Conservation (phyloP, 2,329 filamentous ascomycete genomes). For the Sordariomycetes sp. region DNA sequence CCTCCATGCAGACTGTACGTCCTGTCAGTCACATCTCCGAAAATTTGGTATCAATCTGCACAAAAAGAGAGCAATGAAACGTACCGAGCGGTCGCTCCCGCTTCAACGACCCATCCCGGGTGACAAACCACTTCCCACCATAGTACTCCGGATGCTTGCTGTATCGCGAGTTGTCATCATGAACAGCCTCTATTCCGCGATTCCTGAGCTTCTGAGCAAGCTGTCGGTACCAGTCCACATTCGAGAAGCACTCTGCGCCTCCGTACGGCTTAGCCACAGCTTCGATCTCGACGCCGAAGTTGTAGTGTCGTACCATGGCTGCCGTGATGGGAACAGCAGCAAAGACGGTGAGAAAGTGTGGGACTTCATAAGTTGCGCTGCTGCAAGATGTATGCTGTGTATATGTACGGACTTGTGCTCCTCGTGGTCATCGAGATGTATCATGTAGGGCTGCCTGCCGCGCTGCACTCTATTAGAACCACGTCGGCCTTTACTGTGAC, state of each 20-base stretch:
- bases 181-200: conserved; percentile 24
- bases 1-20: conserved; percentile 27
- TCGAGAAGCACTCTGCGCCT: conserved; percentile 23
- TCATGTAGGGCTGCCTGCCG: too few relatives aligned
- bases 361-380: too few relatives aligned
- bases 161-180: conserved; percentile 26
- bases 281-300: conserved; percentile 30
- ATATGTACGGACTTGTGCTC: too few relatives aligned
- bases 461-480: too few relatives aligned
- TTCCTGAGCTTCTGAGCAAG: conserved; percentile 27
- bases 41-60: background rate
- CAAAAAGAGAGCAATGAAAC: conserved; percentile 5
- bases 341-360: too few relatives aligned
- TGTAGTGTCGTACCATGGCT: conserved; percentile 26
- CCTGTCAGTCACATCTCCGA: too few relatives aligned
- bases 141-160: conserved; percentile 32
- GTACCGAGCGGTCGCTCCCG: conserved; percentile 23
- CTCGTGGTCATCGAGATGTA: too few relatives aligned
- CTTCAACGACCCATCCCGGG: conserved; percentile 27
- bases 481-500: too few relatives aligned
- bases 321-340: too few relatives aligned
- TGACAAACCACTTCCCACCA: conserved; percentile 31
- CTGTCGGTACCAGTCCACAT: conserved; percentile 29
- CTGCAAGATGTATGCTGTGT: too few relatives aligned
- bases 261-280: conserved; percentile 26